Base-by-base conservation (phyloP, 2,329 filamentous ascomycete species). In the Bertia moriformis region DNA sequence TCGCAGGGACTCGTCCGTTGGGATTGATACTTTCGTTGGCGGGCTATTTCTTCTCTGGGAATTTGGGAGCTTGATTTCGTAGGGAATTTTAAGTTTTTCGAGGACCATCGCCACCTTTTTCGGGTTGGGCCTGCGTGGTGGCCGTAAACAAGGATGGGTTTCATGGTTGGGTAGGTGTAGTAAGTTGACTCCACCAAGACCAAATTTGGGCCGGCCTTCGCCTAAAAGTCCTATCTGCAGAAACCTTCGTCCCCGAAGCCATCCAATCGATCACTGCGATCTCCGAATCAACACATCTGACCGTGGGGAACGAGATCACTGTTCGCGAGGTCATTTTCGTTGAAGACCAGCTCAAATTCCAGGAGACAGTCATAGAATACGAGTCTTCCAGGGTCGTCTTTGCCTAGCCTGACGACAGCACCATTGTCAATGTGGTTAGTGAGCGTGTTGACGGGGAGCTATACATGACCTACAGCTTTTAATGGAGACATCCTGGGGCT, bases 381-480 rank as follows among this genome's bases (percentile, higher is more conserved):
- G 41, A 41, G 41, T 39, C 46, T 41, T 46, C 46, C 35, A 48
- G 50, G 27, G 46, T 53, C 20, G 51, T 52, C 32, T 53, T 54
- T 35, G 42, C 46, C 30, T 48, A 51, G 41, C 35, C 39, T 38
- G 46, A 48, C 24, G 49, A 49, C 38, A 47, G 43, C 37, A 47
- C 55, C 13, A 42, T 45, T n/a, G n/a, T n/a, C 35, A 57, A 57
- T 38, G 45, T 54, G 22, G 45, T 59, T 29, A 56, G 51, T 18
- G 46, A 55, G 12, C 56, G 55, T 2, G 44, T 45, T 1, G 46
- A 45, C 7, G 55, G 52, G 4, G 52, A 56, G 5, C 35, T 62
- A n/a, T 56, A 52, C 38, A 48, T 62, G 50, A 62, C 58, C 1
- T 62, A 60, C 46, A 51, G 53, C 2, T 62, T 62, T 43, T 56